Percentiles rank a stretch among this genome's conserved stretches.
Conservation (phyloP, 768 basidiomycete genomes). For the Mycena leptocephala region DNA sequence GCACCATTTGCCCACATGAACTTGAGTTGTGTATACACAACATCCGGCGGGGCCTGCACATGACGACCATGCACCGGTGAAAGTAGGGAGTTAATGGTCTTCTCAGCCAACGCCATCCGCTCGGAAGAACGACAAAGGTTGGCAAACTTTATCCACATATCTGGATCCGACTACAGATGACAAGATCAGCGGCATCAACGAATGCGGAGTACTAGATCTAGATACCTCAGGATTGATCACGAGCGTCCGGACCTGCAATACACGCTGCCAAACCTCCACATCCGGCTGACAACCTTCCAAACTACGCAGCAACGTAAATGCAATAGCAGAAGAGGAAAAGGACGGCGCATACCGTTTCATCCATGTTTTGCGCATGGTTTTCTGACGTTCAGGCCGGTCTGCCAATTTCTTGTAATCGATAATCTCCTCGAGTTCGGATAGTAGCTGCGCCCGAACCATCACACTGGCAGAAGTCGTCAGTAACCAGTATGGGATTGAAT, state of each 20-base stretch:
- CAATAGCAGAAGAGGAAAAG: background rate
- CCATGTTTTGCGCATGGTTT: slow-evolving; percentile 95
- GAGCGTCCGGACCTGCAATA: slow-evolving; percentile 95
- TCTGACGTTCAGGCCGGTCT: slow-evolving; percentile 95
- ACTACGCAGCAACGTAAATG: slow-evolving; percentile 55
- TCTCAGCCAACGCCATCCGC: slow-evolving; percentile 95
- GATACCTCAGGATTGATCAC: slow-evolving; percentile 88
- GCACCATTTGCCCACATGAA: slow-evolving; percentile 94
- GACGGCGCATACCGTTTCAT: slow-evolving; percentile 83
- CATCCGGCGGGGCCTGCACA: slow-evolving; percentile 91
- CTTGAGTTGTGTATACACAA: slow-evolving; percentile 96
- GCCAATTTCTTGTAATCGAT: slow-evolving; percentile 95
- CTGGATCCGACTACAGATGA: slow-evolving; percentile 73
- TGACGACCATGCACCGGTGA: slow-evolving; percentile 72
- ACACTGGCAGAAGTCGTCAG: slow-evolving; percentile 66
- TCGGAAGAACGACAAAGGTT: slow-evolving; percentile 97
- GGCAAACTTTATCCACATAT: slow-evolving; percentile 99
- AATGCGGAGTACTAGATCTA: background rate
- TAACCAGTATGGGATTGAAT: background rate
- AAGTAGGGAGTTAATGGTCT: slow-evolving; percentile 94
- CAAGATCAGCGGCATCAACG: background rate
- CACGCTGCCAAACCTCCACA: slow-evolving; percentile 99
- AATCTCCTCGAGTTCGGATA: slow-evolving; percentile 98
- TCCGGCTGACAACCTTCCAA: slow-evolving; percentile 97
- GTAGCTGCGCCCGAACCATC: slow-evolving; percentile 98